phyloP scores from a whole-genome alignment of 1,284 basidiomycete species.

The Hemileccinum hortonii region DNA sequence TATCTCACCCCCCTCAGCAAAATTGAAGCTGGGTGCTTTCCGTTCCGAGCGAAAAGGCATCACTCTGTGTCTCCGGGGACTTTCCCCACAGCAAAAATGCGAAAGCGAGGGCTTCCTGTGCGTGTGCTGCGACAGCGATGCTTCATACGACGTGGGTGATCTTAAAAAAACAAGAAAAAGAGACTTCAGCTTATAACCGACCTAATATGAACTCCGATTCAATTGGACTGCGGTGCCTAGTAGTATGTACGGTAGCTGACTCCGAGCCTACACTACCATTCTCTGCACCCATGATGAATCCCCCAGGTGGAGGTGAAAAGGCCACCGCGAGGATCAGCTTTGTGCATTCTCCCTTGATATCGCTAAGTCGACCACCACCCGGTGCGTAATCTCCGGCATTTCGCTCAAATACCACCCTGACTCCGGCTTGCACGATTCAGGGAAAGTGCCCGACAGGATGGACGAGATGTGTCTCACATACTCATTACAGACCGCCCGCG shows the following conservation, averaged over 20 bases:
- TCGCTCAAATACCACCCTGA: not conserved
- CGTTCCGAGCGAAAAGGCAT: conserved; percentile 50
- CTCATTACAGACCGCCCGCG: conserved; percentile 63
- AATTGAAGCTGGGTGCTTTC: conserved; percentile 75
- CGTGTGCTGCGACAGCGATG: conserved; percentile 82
- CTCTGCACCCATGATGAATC: conserved; percentile 19
- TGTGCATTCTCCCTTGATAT: conserved; percentile 26
- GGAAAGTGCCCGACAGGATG: conserved; percentile 52
- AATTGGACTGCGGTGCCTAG: conserved; percentile 1
- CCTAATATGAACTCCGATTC: conserved; percentile 25
- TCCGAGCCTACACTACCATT: not conserved
- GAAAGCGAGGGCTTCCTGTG: conserved; percentile 54
- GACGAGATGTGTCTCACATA: conserved; percentile 77
- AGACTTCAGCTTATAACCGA: not conserved
- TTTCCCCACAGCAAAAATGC: conserved; percentile 77
- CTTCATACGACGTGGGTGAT: conserved; percentile 59
- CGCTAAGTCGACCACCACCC: conserved; percentile 24
- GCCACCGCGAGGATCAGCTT: conserved; percentile 19
- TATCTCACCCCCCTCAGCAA: conserved; percentile 47
- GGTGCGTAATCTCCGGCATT: conserved; percentile 17
- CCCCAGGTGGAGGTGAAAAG: conserved; percentile 18
- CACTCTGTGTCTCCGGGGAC: conserved; percentile 84
- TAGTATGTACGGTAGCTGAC: too few species aligned
- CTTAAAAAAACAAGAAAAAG: not conserved
- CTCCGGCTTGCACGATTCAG: conserved; percentile 32